phyloP scores from a whole-genome alignment of 139 green algal genomes.

The Ulvella scutata region DNA sequence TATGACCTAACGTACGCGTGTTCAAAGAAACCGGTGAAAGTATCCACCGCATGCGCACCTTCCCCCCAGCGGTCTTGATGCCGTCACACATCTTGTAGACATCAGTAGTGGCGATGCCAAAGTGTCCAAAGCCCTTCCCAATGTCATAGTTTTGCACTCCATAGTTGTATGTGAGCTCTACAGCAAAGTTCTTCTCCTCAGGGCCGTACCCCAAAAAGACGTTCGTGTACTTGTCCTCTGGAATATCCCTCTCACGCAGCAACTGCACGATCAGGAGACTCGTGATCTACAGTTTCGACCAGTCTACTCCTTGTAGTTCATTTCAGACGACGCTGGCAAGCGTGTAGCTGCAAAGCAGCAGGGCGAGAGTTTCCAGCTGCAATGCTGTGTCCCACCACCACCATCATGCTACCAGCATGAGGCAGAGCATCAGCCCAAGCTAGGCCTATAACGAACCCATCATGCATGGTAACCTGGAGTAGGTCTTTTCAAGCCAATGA shows the following conservation, averaged over 20 bases:
- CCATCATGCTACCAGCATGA: no score
- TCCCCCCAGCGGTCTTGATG: constrained; percentile 35
- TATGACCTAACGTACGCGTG: no score
- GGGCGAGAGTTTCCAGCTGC: not conserved
- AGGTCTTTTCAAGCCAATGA: no score
- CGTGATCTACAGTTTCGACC: not conserved
- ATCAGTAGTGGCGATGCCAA: constrained; percentile 60
- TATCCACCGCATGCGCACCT: constrained; percentile 9
- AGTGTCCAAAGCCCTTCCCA: constrained; percentile 81
- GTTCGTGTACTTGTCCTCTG: constrained; percentile 73
- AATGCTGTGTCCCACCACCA: no score
- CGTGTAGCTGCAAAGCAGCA: not conserved
- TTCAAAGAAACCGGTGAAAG: no score
- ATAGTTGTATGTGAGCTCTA: constrained; percentile 59
- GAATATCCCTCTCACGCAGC: constrained; percentile 58
- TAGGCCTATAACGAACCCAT: no score
- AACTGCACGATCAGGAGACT: constrained; percentile 43
- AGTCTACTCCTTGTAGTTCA: not conserved
- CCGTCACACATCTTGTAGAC: constrained; percentile 45
- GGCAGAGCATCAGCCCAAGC: no score
- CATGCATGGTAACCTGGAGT: no score
- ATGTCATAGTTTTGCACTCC: constrained; percentile 66
- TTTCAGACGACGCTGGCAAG: not conserved
- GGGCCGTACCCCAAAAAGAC: constrained; percentile 59
- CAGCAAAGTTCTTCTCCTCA: constrained; percentile 45